phyloP scores from a whole-genome alignment of 75 land plant genomes.

The Pinus albicaulis region DNA sequence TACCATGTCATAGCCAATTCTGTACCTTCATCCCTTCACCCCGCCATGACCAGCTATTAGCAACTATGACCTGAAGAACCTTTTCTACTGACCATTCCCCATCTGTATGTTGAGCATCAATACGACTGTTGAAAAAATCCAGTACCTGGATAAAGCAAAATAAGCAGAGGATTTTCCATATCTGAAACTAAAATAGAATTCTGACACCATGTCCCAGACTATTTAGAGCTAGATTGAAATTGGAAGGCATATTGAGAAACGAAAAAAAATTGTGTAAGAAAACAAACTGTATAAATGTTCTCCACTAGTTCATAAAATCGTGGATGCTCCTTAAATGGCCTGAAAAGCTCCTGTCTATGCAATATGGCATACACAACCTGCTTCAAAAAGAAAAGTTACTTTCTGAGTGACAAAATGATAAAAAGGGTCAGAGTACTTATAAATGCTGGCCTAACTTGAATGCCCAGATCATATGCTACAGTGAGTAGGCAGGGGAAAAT shows the following conservation, averaged over 20 bases:
- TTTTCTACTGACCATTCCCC: conserved; percentile 93
- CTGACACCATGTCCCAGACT: neutral
- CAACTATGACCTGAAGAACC: conserved; percentile 71
- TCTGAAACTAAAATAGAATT: neutral
- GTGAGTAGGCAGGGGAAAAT: neutral
- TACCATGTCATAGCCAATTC: neutral
- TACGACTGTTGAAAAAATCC: conserved; percentile 82
- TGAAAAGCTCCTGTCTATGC: conserved; percentile 87
- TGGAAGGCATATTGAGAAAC: neutral
- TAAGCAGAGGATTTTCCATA: neutral
- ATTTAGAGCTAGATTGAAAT: neutral
- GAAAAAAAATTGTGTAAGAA: neutral
- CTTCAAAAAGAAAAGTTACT: neutral
- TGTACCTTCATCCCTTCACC: conserved; percentile 92
- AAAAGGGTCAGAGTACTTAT: neutral
- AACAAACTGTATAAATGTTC: conserved; percentile 71
- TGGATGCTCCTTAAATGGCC: conserved; percentile 82
- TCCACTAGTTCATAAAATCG: conserved; percentile 83
- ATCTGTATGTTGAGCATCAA: conserved; percentile 67
- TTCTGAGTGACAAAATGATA: neutral
- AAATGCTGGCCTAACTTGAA: neutral
- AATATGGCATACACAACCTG: conserved; percentile 89
- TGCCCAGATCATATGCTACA: neutral
- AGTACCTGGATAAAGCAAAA: conserved; percentile 45
- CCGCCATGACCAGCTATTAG: conserved; percentile 83